Conservation (phyloP, 257 asterid species). For the Dorcoceras hygrometricum region DNA sequence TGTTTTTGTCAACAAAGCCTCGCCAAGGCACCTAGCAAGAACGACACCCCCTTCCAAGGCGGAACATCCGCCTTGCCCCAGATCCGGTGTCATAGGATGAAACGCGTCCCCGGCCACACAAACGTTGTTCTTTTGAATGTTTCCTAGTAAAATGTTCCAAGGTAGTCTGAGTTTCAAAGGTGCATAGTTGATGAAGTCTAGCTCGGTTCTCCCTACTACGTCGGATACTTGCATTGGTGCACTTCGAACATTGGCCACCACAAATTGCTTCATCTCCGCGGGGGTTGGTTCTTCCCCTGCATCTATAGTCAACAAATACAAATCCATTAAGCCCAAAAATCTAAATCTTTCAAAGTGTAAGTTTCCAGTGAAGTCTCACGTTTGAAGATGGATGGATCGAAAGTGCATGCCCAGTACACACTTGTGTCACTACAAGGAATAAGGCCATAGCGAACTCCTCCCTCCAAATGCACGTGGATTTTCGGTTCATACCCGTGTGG, state of each 20-base stretch:
- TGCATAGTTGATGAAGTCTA: constrained; percentile 44
- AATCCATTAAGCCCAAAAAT: neutral
- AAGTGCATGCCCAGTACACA: constrained; percentile 49
- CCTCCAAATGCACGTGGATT: constrained; percentile 28
- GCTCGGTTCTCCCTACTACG: constrained; percentile 46
- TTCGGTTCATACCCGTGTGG: constrained; percentile 49
- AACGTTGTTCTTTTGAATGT: constrained; percentile 43
- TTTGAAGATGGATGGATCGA: constrained; percentile 24
- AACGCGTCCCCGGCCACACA: constrained; percentile 73
- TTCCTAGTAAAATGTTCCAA: constrained; percentile 48
- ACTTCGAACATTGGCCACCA: constrained; percentile 33
- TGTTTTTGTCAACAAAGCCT: constrained; percentile 26
- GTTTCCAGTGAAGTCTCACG: constrained; percentile 2
- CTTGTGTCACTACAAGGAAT: constrained; percentile 39
- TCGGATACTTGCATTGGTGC: constrained; percentile 32
- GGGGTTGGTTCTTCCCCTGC: constrained; percentile 47
- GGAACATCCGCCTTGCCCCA: constrained; percentile 83
- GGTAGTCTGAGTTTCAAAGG: constrained; percentile 54
- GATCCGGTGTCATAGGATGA: constrained; percentile 85
- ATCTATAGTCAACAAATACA: constrained; percentile 30
- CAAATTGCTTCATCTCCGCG: constrained; percentile 58
- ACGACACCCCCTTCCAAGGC: constrained; percentile 63
- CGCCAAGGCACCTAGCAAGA: constrained; percentile 59
- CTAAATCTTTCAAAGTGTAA: neutral
- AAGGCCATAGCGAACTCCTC: constrained; percentile 40